phyloP scores from a whole-genome alignment of 2,329 filamentous ascomycete genomes.

The Xylaria hypoxylon region DNA sequence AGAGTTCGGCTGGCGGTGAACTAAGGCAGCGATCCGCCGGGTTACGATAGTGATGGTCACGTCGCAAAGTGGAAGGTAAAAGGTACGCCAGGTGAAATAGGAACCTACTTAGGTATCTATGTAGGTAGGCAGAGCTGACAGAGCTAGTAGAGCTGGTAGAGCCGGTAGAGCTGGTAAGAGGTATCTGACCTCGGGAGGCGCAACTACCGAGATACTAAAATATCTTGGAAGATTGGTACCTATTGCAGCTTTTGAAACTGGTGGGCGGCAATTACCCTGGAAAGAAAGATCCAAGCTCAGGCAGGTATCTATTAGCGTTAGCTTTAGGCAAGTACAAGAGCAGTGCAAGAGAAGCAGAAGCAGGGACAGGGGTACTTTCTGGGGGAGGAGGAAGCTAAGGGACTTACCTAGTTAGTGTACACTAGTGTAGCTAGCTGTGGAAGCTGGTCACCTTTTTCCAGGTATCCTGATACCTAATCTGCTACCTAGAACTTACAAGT shows the following conservation, averaged over 20 bases:
- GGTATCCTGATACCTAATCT: too few species aligned
- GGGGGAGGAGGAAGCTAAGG: background rate
- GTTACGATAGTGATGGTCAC: conserved; percentile 1
- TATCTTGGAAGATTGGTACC: background rate
- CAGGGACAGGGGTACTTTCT: conserved; percentile 26
- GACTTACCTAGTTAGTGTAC: background rate
- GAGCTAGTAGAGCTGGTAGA: too few species aligned
- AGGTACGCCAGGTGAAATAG: background rate
- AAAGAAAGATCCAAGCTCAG: too few species aligned
- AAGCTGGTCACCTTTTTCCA: too few species aligned
- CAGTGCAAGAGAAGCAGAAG: too few species aligned
- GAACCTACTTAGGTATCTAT: background rate
- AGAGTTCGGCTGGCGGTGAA: conserved; percentile 1
- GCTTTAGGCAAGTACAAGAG: conserved; percentile 34
- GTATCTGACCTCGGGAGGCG: background rate
- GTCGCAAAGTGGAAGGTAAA: conserved; percentile 1
- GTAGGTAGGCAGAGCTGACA: background rate
- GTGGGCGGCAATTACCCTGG: conserved; percentile 13
- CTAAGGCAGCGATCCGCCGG: background rate
- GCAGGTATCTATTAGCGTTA: conserved; percentile 23
- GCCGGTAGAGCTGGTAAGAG: too few species aligned
- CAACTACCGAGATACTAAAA: background rate
- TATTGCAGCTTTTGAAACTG: conserved; percentile 2
- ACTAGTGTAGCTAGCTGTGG: too few species aligned
- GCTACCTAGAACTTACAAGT: too few species aligned